These are phyloP conservation scores for Suillus ampliporus DNA, from an alignment of 768 basidiomycete genomes.

Conservation along the genomic window DNA sequence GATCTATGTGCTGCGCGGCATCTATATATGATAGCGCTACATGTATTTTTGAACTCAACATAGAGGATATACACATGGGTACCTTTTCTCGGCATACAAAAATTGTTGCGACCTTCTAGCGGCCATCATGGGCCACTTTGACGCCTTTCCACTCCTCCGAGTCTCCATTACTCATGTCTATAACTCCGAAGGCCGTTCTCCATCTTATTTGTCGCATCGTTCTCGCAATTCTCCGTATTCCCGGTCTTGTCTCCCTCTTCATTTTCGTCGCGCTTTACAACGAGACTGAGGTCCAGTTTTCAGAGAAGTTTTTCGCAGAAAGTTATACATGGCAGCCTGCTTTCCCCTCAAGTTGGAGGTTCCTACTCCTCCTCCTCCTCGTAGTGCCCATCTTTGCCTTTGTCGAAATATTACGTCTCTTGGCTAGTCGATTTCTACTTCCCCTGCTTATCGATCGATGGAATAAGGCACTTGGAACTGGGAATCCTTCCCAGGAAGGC, in stretches of 20 bases:
- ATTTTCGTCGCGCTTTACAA: slow-evolving; percentile 3
- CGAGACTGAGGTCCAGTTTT: neutral
- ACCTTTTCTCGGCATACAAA: no score
- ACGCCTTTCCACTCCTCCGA: no score
- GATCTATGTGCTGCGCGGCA: no score
- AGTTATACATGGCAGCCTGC: slow-evolving; percentile 8
- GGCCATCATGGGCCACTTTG: no score
- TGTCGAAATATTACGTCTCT: slow-evolving; percentile 12
- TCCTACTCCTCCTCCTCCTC: slow-evolving; percentile 5
- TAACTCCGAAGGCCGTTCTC: neutral
- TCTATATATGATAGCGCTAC: no score
- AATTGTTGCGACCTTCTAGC: no score
- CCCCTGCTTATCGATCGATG: neutral
- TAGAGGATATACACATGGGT: no score
- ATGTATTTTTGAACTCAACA: no score
- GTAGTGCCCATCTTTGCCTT: slow-evolving; percentile 9
- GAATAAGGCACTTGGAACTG: neutral
- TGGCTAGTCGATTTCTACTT: neutral
- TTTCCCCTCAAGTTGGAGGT: slow-evolving; percentile 14
- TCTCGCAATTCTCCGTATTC: slow-evolving; percentile 5
- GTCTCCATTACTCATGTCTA: neutral
- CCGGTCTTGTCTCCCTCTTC: slow-evolving; percentile 8
- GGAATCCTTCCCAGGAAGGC: neutral
- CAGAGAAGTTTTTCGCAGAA: slow-evolving; percentile 7
- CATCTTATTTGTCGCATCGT: neutral